Evolutionary conservation across 2,329 filamentous ascomycete species (phyloP), one percentile per base, ranked within the genome.

Genomic region (Boeremia exigua): DNA sequence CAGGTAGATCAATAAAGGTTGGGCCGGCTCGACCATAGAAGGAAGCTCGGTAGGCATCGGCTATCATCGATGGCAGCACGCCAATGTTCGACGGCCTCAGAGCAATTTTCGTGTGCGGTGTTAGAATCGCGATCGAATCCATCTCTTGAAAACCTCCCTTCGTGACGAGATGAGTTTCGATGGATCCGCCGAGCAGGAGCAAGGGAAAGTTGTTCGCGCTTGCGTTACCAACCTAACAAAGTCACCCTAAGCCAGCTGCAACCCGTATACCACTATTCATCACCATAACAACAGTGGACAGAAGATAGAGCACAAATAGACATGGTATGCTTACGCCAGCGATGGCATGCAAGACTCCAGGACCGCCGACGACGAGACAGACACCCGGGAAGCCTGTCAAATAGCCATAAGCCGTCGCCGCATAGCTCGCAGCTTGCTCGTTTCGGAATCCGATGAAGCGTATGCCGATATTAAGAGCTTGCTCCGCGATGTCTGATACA

Each of bases 111-210:
- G 15, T 82, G 58, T 84, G 81, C 0, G 82, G 80, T 11, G 77
- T 77, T 10, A 86, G 68, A 6, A 86, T 70, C 3, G 80, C 76
- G 25, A 86, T 76, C 19, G 82, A 80, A 63, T 86, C 82, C 52
- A 86, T 74, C 65, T 86, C 83, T 68, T 86, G 84, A 59, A 86
- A 86, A 28, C 79, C 81, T 19, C 81, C 82, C 61, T 83, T 84
- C 9, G 78, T 80, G 15, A 80, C 73, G 12, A 80, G 73, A 57
- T 81, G 77, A 1, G 81, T 81, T 66, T 85, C 82, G 36, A 77
- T 79, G 3, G 82, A 82, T 2, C 84, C 83, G 14, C 80, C 82
- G 2, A 86, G 77, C 2, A 85, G 74, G 1, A 86, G 74, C 6
- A 85, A 67, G 2, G 84, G 83, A 60, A 82, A 86, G 19, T 78